Evolutionary conservation across 192 early-diverging fungal species (phyloP), one percentile per base, ranked within the genome.

Genomic region (Linnemannia hyalina): DNA sequence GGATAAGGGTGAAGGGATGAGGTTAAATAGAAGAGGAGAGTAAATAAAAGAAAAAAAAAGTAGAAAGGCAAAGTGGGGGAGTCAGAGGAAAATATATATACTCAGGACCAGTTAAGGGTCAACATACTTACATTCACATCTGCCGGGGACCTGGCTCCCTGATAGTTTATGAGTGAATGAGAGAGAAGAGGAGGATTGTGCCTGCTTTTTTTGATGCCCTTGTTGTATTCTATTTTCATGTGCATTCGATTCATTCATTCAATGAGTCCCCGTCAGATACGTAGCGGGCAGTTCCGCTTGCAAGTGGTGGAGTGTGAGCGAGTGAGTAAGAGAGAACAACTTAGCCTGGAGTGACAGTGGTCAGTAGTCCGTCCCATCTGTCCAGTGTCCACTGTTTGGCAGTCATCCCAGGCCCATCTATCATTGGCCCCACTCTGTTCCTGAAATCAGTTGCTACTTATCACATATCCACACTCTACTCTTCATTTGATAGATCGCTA

Each of bases 51-150:
- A 57, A 46, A 42, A 41, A 41, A 41, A 57, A 46, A 42, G 35
- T 70, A 26, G n/a, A 42, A 60, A 42, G 75, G 26, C 36, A 36
- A 40, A 26, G 60, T 22, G 42, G 57, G 57, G n/a, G 75, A 44
- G 65, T 54, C 47, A 75, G 73, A 75, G 18, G 29, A 75, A 75
- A 54, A 54, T 65, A 65, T 65, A 65, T 26, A 15, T 15, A 29
- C n/a, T 32, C 11, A 13, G 57, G 57, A 46, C 44, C 44, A 73
- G 52, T 75, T 75, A 36, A 54, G 49, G 46, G 60, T n/a, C 6
- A 26, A 2, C 23, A 9, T 44, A 8, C 1, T 11, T 44, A 44
- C 42, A 44, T 7, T 1, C 41, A 9, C 57, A 3, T 29, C 26
- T 9, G 13, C 60, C 29, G 1, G 60, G 60, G 60, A 65, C 60